Evolutionary conservation across 2,329 filamentous ascomycete genomes (phyloP).

Genomic region (Cladosporium sp.): DNA sequence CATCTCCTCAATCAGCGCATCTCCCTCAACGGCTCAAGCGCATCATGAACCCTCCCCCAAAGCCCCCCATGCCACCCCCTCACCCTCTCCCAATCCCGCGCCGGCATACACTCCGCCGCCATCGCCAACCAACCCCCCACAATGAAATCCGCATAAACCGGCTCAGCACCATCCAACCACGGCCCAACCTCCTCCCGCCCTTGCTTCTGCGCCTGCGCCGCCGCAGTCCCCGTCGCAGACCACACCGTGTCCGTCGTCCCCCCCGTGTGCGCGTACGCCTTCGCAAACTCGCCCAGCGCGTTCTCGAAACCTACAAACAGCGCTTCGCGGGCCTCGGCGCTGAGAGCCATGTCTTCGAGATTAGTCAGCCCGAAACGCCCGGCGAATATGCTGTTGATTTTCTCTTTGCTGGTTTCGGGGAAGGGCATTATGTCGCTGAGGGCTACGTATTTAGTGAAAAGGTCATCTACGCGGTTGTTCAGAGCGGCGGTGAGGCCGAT

Average conservation of each 20-base stretch:
- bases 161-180: constrained; percentile 49
- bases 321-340: constrained; percentile 43
- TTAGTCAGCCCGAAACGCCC: constrained; percentile 44
- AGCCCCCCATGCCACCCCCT: constrained; percentile 52
- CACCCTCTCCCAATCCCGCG: constrained; percentile 51
- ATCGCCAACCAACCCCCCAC: constrained; percentile 59
- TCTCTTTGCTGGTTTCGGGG: constrained; percentile 50
- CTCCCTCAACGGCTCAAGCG: constrained; percentile 28
- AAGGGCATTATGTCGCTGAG: constrained; percentile 51
- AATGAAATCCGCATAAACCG: constrained; percentile 58
- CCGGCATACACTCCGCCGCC: constrained; percentile 43
- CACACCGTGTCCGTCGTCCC: constrained; percentile 31
- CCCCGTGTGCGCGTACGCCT: constrained; percentile 42
- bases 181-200: constrained; percentile 41
- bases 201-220: constrained; percentile 24
- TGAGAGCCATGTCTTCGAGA: constrained; percentile 32
- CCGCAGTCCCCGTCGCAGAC: constrained; percentile 21
- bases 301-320: constrained; percentile 43
- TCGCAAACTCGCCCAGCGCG: constrained; percentile 45
- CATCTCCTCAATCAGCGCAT: constrained; percentile 24
- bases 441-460: constrained; percentile 50
- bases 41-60: constrained; percentile 54
- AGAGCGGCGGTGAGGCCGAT: constrained; percentile 46
- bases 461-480: constrained; percentile 56
- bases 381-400: constrained; percentile 50